Conservation (phyloP, 164 flowering plant genomes). For the Stephania japonica region DNA sequence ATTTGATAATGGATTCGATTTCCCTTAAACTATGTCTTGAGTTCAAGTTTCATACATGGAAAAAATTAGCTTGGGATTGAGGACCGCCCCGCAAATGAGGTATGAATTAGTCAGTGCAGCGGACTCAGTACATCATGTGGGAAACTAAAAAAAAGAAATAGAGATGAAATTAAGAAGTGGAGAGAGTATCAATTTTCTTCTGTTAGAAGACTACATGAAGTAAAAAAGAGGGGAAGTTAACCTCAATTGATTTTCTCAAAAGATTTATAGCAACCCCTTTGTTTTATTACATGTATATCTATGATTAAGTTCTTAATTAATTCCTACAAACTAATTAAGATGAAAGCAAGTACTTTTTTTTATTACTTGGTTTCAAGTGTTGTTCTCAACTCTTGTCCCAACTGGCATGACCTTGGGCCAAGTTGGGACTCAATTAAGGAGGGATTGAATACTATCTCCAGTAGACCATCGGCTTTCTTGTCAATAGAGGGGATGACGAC, state of each 20-base stretch:
- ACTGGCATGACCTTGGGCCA: neutral
- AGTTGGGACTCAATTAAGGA: neutral
- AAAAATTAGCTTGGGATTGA: too few species aligned
- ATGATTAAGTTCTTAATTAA: neutral
- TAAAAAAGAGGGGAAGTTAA: neutral
- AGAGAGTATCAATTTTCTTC: neutral
- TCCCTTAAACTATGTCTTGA: too few species aligned
- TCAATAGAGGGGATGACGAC: too few species aligned
- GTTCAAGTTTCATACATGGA: too few species aligned
- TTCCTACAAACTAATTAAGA: neutral
- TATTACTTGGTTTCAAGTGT: conserved; percentile 1
- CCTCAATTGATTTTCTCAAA: conserved; percentile 4
- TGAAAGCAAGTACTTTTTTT: neutral
- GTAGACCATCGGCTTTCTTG: too few species aligned
- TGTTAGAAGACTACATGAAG: conserved; percentile 6
- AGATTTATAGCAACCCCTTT: neutral
- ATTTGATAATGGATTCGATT: too few species aligned
- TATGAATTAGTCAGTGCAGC: too few species aligned
- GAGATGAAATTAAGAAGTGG: conserved; percentile 1
- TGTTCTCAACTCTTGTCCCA: neutral
- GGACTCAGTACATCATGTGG: too few species aligned
- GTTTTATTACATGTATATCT: neutral
- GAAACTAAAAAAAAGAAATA: too few species aligned
- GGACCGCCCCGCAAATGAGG: too few species aligned
- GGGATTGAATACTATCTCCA: neutral